Conservation (phyloP, 331 rosid species). For the Stylosanthes scabra region DNA sequence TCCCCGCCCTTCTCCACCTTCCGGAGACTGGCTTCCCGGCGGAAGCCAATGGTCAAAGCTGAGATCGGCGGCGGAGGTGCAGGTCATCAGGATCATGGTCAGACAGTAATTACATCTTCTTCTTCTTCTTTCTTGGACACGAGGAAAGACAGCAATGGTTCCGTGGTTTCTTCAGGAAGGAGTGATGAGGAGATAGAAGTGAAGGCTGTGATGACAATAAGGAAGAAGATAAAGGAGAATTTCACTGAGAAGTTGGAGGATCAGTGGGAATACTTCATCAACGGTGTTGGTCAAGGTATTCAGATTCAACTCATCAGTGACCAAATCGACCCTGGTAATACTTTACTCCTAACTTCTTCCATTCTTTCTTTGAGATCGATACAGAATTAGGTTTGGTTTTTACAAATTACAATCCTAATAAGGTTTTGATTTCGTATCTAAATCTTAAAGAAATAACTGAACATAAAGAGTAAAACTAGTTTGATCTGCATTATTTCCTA, state of each 20-base stretch:
- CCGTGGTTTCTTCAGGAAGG: conserved; percentile 35
- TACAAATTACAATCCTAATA: not conserved
- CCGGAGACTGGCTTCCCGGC: conserved; percentile 20
- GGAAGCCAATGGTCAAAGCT: conserved; percentile 47
- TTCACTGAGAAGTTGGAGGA: conserved; percentile 67
- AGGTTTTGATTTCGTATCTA: not conserved
- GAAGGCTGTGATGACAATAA: conserved; percentile 67
- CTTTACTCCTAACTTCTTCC: no score
- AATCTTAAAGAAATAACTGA: no score
- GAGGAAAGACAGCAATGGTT: conserved; percentile 42
- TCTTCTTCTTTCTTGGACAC: conserved; percentile 42
- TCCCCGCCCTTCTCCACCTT: conserved; percentile 27
- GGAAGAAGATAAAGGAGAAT: conserved; percentile 83
- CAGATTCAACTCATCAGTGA: conserved; percentile 78
- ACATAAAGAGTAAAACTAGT: not conserved
- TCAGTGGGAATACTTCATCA: conserved; percentile 75
- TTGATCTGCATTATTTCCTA: not conserved
- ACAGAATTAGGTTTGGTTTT: not conserved
- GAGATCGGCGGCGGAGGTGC: conserved; percentile 62
- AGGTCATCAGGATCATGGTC: conserved; percentile 33
- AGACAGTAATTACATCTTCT: conserved; percentile 16
- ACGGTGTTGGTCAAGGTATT: conserved; percentile 86
- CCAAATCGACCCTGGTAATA: conserved; percentile 71
- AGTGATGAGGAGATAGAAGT: conserved; percentile 51
- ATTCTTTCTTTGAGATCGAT: not conserved